Base-by-base conservation (phyloP, 768 basidiomycete genomes). In the Xerocomus potaroensis region DNA sequence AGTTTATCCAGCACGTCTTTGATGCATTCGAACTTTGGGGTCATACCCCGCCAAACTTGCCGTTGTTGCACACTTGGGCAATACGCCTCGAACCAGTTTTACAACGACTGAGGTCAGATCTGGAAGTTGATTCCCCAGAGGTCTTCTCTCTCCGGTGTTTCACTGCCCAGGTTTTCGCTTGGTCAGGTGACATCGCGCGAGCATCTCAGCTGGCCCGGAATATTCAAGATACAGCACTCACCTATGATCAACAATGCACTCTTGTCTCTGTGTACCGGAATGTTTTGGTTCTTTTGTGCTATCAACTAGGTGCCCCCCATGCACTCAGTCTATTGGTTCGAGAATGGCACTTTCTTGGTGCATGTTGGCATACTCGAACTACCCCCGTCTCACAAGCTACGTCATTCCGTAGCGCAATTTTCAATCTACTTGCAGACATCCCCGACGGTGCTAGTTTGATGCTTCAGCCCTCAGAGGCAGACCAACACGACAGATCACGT, bases 271-370 rank as follows among this genome's bases (percentile, higher is more conserved):
- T 66, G 7, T 76, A 72, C 50, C 64, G 69, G 30, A 58, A 64
- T 32, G 55, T 79, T 10, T 41, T 76, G 30, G 57, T 63, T 12
- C 69, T 71, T 14, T 63, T 65, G 19, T 63, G 63, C 22, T 60
- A 63, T 16, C 66, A 65, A 47, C 61, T 58, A 22, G 69, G 65
- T 38, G 52, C 67, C 16, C 18, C 53, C 5, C 59, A 59, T 8
- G 69, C 68, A 8, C 55, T 80, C 29, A 66, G 72, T 38, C 61
- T 72, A 23, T 50, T 78, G n/a, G 49, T 71, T 29, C 53, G 57
- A 26, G 66, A 78, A 27, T 75, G 73, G 72, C 42, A 47, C 0
- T 47, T 57, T 35, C 36, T 76, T 22, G 56, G 57, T 3, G 35
- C 51, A 7, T 60, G 66, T 47, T 50, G 64, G 21, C 40, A 29